Percentiles rank a stretch among this genome's conserved stretches.
These are phyloP conservation scores for Picea abies DNA, from an alignment of 83 land plant genomes.

Conservation along the genomic window DNA sequence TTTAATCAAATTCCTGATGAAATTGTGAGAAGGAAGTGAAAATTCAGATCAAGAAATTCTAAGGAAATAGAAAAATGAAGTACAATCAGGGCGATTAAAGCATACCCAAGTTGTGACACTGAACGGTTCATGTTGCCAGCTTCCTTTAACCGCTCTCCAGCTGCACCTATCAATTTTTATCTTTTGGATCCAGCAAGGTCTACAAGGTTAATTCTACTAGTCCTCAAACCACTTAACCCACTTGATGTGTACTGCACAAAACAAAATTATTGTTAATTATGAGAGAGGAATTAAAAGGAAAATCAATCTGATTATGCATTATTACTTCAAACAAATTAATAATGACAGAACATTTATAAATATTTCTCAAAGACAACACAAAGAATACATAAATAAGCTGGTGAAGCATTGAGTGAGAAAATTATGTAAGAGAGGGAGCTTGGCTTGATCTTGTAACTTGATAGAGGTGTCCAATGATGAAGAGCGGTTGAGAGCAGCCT, in stretches of 20 bases:
- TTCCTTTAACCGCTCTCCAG: conserved; percentile 85
- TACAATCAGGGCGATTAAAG: neutral
- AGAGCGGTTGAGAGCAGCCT: too few relatives aligned
- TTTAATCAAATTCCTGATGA: neutral
- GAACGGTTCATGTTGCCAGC: conserved; percentile 88
- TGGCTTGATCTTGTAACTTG: too few relatives aligned
- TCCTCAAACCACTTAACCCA: conserved; percentile 80
- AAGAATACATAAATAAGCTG: too few relatives aligned
- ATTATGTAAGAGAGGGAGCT: too few relatives aligned
- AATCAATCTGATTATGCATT: neutral
- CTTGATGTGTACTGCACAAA: conserved; percentile 60
- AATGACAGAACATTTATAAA: too few relatives aligned
- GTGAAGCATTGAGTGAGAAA: too few relatives aligned
- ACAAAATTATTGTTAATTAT: conserved; percentile 66
- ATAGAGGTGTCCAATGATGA: too few relatives aligned
- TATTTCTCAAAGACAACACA: too few relatives aligned
- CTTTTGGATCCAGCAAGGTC: conserved; percentile 99
- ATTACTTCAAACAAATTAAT: neutral
- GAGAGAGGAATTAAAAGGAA: neutral
- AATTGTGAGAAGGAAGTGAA: neutral
- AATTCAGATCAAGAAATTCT: conserved; percentile 18
- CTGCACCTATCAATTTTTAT: conserved; percentile 85
- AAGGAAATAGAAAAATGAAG: conserved; percentile 3
- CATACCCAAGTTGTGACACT: conserved; percentile 85
- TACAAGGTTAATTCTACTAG: conserved; percentile 87